Percentiles rank a stretch among this genome's conserved stretches.
Evolutionary conservation across 2,329 filamentous ascomycete species (phyloP).

Genomic region (Tolypocladium cylindrosporum): DNA sequence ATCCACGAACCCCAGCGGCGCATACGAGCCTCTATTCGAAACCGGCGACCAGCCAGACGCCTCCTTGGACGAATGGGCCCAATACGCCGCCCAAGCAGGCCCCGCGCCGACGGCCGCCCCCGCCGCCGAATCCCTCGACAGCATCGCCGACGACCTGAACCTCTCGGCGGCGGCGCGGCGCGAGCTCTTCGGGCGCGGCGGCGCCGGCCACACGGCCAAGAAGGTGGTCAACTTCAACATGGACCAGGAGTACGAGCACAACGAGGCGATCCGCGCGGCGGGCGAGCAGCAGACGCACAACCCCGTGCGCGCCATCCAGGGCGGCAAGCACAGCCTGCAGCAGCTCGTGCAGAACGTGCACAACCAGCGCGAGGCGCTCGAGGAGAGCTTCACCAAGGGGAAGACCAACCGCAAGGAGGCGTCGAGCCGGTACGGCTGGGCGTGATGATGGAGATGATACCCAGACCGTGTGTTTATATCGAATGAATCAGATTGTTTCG

Average conservation of each 20-base stretch:
- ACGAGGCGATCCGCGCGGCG: constrained; percentile 63
- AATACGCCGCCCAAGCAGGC: constrained; percentile 11
- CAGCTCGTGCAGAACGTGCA: constrained; percentile 79
- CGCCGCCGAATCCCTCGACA: constrained; percentile 48
- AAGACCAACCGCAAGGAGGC: constrained; percentile 73
- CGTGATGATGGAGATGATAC: constrained; percentile 1
- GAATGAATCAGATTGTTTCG: background rate
- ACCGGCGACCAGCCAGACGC: constrained; percentile 7
- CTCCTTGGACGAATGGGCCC: constrained; percentile 21
- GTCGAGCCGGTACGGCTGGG: constrained; percentile 75
- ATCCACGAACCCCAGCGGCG: constrained; percentile 10
- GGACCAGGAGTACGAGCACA: constrained; percentile 75
- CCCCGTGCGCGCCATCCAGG: constrained; percentile 74
- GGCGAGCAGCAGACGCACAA: constrained; percentile 69
- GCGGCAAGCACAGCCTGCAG: constrained; percentile 74
- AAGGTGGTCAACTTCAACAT: constrained; percentile 81
- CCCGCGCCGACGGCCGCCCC: constrained; percentile 17
- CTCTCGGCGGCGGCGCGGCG: constrained; percentile 67
- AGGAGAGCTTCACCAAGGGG: constrained; percentile 83
- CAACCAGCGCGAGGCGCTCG: constrained; percentile 75
- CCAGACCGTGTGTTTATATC: background rate
- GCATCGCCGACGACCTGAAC: constrained; percentile 68
- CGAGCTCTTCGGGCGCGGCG: constrained; percentile 72
- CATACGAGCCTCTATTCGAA: constrained; percentile 45
- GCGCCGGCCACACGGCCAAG: constrained; percentile 28